Percentiles rank a stretch among this genome's conserved stretches.
These are phyloP conservation scores for Boletus mariae DNA, from an alignment of 1,284 basidiomycete genomes.

Conservation along the genomic window DNA sequence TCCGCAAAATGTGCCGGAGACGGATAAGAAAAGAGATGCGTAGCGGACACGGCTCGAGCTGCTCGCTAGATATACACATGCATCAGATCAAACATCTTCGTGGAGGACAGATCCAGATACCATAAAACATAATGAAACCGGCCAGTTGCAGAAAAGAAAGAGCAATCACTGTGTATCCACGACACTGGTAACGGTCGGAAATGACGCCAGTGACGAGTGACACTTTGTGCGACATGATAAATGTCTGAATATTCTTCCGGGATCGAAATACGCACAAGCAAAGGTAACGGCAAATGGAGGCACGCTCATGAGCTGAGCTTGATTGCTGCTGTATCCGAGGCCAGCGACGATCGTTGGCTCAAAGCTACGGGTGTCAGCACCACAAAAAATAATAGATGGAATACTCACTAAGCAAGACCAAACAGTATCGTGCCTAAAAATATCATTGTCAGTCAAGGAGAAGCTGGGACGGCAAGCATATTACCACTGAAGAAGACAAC, in stretches of 20 bases:
- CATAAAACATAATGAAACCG: neutral
- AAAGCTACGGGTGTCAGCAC: neutral
- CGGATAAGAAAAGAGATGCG: neutral
- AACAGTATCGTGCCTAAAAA: neutral
- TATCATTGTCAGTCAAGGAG: neutral
- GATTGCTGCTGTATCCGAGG: constrained; percentile 1
- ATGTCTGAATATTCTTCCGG: neutral
- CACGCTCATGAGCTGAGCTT: neutral
- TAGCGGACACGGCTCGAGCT: neutral
- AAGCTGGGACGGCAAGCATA: neutral
- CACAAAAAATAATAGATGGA: neutral
- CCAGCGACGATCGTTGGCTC: neutral
- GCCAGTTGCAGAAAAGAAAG: neutral
- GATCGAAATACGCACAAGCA: neutral
- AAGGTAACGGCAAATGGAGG: neutral
- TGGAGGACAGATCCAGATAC: neutral
- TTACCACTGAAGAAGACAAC: neutral
- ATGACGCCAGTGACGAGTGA: neutral
- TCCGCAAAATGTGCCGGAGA: neutral
- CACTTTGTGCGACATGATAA: neutral
- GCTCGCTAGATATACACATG: neutral
- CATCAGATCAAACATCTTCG: neutral
- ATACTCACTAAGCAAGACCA: neutral
- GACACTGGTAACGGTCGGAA: constrained; percentile 1
- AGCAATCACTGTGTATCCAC: neutral